phyloP scores from a whole-genome alignment of 805 yeast genomes.

The Metschnikowia chrysomelidarum region DNA sequence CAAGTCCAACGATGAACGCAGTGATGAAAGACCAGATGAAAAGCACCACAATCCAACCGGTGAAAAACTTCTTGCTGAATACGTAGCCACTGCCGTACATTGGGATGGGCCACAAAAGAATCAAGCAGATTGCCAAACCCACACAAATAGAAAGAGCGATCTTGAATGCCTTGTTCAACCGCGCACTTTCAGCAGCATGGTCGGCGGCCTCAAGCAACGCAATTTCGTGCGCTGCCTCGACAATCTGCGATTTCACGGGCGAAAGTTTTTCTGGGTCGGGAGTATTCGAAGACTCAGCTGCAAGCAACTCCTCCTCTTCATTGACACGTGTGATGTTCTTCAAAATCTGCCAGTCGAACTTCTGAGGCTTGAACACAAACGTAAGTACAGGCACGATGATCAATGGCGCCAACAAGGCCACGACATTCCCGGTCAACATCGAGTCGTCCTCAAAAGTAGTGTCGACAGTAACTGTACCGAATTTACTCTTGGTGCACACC shows the following conservation, averaged over 20 bases:
- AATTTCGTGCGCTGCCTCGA: conserved; percentile 39
- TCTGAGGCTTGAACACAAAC: conserved; percentile 59
- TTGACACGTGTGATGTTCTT: conserved; percentile 64
- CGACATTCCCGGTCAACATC: conserved; percentile 87
- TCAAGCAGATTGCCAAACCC: conserved; percentile 57
- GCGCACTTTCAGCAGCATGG: conserved; percentile 48
- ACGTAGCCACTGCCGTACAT: conserved; percentile 81
- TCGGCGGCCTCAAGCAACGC: conserved; percentile 22
- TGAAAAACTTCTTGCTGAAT: conserved; percentile 73
- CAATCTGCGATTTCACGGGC: conserved; percentile 38
- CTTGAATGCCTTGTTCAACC: conserved; percentile 56
- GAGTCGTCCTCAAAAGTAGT: conserved; percentile 81
- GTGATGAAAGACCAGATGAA: conserved; percentile 79
- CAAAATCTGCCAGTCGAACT: conserved; percentile 70
- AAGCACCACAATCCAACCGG: conserved; percentile 85
- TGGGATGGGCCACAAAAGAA: conserved; percentile 91
- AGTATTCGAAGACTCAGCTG: conserved; percentile 27
- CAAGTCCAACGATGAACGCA: conserved; percentile 59
- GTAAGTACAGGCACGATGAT: conserved; percentile 68
- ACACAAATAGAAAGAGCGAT: conserved; percentile 61
- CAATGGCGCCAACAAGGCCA: conserved; percentile 72
- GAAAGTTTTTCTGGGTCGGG: conserved; percentile 27
- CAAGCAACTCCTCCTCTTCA: conserved; percentile 62
- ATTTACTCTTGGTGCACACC: conserved; percentile 33
- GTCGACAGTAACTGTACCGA: conserved; percentile 32